Evolutionary conservation across 2,329 filamentous ascomycete genomes (phyloP).

Genomic region (Simplicillium aogashimaense): DNA sequence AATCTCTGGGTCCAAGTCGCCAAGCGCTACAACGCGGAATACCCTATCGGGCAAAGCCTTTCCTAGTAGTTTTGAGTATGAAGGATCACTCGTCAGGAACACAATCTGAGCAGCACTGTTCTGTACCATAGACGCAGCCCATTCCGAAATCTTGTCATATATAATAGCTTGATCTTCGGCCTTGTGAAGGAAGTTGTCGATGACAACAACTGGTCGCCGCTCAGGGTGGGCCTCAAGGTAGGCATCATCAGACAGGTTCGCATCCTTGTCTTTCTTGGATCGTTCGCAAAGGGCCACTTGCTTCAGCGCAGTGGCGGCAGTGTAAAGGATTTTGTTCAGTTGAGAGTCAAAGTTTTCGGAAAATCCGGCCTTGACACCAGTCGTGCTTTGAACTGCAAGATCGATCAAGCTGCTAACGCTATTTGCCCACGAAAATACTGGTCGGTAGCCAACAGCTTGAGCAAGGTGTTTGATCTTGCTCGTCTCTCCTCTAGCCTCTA

Average conservation of each 20-base stretch:
- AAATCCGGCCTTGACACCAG: conserved; percentile 88
- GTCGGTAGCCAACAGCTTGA: conserved; percentile 75
- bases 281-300: conserved; percentile 62
- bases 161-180: conserved; percentile 53
- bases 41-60: conserved; percentile 85
- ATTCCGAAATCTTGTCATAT: conserved; percentile 76
- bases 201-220: conserved; percentile 69
- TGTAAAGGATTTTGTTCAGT: conserved; percentile 80
- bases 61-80: conserved; percentile 77
- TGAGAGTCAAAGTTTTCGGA: conserved; percentile 88
- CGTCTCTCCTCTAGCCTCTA: conserved; percentile 81
- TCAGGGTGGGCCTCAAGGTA: conserved; percentile 88
- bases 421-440: conserved; percentile 95
- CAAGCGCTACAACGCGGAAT: conserved; percentile 76
- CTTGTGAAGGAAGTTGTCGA: conserved; percentile 87
- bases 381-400: conserved; percentile 85
- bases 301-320: conserved; percentile 69
- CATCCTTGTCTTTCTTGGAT: conserved; percentile 64
- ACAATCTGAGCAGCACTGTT: conserved; percentile 89
- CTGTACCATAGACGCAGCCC: conserved; percentile 77
- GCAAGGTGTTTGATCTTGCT: conserved; percentile 77
- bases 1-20: conserved; percentile 76
- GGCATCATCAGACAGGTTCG: conserved; percentile 66
- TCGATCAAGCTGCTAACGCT: conserved; percentile 88
- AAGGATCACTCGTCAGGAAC: conserved; percentile 83